Conservation (phyloP, 2,329 filamentous ascomycete species). For the Colletotrichum trifolii region DNA sequence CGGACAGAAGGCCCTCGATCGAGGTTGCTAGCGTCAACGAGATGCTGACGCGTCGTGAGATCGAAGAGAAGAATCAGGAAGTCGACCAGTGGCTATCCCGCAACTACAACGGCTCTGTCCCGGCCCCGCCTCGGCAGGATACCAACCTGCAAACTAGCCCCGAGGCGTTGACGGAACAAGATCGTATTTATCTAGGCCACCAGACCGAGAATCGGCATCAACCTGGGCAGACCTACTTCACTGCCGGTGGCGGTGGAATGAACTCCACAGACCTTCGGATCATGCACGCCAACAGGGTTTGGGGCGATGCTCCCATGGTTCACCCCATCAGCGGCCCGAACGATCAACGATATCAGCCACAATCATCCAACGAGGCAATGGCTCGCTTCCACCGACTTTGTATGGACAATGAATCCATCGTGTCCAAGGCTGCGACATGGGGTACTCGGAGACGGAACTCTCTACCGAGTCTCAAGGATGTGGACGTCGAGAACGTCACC, state of each 20-base stretch:
- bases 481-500: slow-evolving; percentile 64
- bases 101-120: slow-evolving; percentile 38
- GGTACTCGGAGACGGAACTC: slow-evolving; percentile 73
- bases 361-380: slow-evolving; percentile 65
- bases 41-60: slow-evolving; percentile 52
- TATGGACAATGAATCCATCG: slow-evolving; percentile 66
- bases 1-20: slow-evolving; percentile 53
- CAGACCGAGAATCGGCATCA: slow-evolving; percentile 62
- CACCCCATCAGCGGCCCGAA: slow-evolving; percentile 54
- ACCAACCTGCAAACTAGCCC: slow-evolving; percentile 11
- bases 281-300: slow-evolving; percentile 59
- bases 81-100: slow-evolving; percentile 63
- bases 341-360: slow-evolving; percentile 55
- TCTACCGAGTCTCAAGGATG: slow-evolving; percentile 67
- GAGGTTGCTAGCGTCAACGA: slow-evolving; percentile 64
- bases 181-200: slow-evolving; percentile 57
- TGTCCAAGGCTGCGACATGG: slow-evolving; percentile 75
- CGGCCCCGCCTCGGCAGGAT: slow-evolving; percentile 25
- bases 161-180: slow-evolving; percentile 38
- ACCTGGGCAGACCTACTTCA: slow-evolving; percentile 62
- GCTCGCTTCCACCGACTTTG: slow-evolving; percentile 62
- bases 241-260: slow-evolving; percentile 54
- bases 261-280: slow-evolving; percentile 61
- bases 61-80: slow-evolving; percentile 59
- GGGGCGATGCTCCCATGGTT: slow-evolving; percentile 60